Base-by-base conservation (phyloP, 129 eudicot genomes). In the Apium graveolens region DNA sequence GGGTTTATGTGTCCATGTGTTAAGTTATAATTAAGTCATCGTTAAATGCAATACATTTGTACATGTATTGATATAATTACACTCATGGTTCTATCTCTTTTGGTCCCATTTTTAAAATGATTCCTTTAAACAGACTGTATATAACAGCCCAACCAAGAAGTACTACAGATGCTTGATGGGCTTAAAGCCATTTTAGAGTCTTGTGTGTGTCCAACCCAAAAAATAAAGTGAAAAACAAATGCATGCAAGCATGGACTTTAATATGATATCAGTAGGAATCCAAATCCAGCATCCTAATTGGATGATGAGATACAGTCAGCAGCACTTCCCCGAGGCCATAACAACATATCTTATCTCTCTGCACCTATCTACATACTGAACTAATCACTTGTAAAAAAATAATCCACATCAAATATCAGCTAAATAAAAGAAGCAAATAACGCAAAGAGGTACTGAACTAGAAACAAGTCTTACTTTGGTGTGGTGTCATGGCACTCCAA, bases 401-500 rank as follows among this genome's bases (percentile, higher is more conserved):
- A 12, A 37, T 76, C 75, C 75, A 11, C 29, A 69, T 69, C 74
- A 70, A 45, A 21, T 71, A 71, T 43, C 17, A 39, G 32, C n/a
- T 14, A 68, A 31, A 11, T 5, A 2, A 18, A 14, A 16, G 45
- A 65, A 68, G 46, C 8, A 20, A 20, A 26, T 2, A 53, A 18
- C 8, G n/a, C 1, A 57, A 57, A 24, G 31, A n/a, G n/a, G n/a
- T n/a, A n/a, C n/a, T n/a, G n/a, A 60, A n/a, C 18, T 9, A 29
- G 17, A n/a, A 11, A 66, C 27, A 11, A 48, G 62, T 11, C n/a
- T 27, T 18, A 11, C 3, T 29, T 41, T 60, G 63, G 29, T 18
- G 38, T n/a, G 14, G 35, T 45, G 31, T 68, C 51, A 91, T 94
- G 98, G 98, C 98, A 74, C 91, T 94, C 32, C 96, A 86, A 83